Percentiles rank a stretch among this genome's conserved stretches.
Conservation (phyloP, 139 green algal genomes). For the Volvox africanus region DNA sequence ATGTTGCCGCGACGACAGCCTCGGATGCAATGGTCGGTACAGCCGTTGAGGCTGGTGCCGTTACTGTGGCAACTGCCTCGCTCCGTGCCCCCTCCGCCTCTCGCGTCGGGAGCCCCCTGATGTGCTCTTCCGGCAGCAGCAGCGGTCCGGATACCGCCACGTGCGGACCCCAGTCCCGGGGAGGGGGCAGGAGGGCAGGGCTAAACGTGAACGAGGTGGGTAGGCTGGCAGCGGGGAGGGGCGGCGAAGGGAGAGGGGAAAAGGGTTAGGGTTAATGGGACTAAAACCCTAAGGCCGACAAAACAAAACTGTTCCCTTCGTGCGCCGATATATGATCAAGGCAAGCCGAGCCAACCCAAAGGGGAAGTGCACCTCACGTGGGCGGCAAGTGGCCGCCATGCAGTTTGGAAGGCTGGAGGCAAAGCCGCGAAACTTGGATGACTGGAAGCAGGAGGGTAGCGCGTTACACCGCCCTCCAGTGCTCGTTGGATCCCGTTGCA, state of each 20-base stretch:
- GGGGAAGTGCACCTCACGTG: too few species aligned
- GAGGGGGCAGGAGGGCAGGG: slow-evolving; percentile 66
- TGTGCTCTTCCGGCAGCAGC: slow-evolving; percentile 2
- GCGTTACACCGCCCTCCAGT: too few species aligned
- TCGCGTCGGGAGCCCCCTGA: background rate
- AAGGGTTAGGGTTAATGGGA: background rate
- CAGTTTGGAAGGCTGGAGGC: too few species aligned
- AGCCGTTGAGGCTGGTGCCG: too few species aligned
- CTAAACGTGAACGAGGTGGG: slow-evolving; percentile 74
- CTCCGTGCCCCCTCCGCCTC: background rate
- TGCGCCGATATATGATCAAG: too few species aligned
- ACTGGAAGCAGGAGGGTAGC: too few species aligned
- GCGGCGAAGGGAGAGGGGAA: background rate
- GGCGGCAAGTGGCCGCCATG: too few species aligned
- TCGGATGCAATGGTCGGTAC: background rate
- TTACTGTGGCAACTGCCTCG: background rate
- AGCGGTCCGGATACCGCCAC: slow-evolving; percentile 65
- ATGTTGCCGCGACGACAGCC: background rate
- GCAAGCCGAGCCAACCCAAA: too few species aligned
- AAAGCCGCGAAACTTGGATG: too few species aligned
- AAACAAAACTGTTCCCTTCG: too few species aligned
- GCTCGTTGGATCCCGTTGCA: too few species aligned
- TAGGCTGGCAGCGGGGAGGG: slow-evolving; percentile 25
- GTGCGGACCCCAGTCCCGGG: slow-evolving; percentile 69
- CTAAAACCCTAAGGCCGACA: background rate